These are phyloP conservation scores for Cercospora sojina DNA, from an alignment of 2,329 filamentous ascomycete species.

Conservation along the genomic window DNA sequence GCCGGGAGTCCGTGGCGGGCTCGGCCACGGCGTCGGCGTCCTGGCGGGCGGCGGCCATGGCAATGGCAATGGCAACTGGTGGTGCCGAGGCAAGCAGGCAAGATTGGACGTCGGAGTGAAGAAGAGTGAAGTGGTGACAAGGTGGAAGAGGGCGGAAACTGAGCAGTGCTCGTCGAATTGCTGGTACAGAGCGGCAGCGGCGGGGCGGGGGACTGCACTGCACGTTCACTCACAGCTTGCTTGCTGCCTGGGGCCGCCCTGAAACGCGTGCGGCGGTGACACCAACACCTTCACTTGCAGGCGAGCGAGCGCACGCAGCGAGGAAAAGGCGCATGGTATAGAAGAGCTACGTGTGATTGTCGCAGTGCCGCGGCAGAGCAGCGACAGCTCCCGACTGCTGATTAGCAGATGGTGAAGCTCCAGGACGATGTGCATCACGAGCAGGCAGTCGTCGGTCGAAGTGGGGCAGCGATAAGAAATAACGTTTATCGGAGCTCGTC, in stretches of 20 bases:
- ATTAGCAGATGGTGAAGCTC: not conserved
- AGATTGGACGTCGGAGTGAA: not conserved
- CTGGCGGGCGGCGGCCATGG: not conserved
- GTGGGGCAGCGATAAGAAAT: not conserved
- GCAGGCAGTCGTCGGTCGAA: not conserved
- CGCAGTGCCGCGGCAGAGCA: not conserved
- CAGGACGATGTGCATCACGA: not conserved
- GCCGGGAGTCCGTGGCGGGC: not conserved
- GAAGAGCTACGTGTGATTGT: not conserved
- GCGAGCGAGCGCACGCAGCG: not conserved
- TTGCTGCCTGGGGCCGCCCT: not conserved
- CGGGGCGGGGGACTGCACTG: not conserved
- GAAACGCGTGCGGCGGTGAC: not conserved
- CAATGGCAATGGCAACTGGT: not conserved
- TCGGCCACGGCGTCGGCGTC: not conserved
- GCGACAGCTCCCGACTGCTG: not conserved
- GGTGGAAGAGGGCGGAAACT: not conserved
- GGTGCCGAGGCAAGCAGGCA: not conserved
- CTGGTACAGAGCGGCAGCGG: not conserved
- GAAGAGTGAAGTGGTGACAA: not conserved
- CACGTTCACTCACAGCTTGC: not conserved
- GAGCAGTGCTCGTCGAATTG: not conserved
- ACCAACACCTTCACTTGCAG: not conserved
- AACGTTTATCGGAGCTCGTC: not conserved
- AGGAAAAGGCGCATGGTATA: not conserved